A percentile compares a stretch with the other conserved stretches of the same genome.
Conservation (phyloP, 352 stramenopile species). For the Porosira glacialis region DNA sequence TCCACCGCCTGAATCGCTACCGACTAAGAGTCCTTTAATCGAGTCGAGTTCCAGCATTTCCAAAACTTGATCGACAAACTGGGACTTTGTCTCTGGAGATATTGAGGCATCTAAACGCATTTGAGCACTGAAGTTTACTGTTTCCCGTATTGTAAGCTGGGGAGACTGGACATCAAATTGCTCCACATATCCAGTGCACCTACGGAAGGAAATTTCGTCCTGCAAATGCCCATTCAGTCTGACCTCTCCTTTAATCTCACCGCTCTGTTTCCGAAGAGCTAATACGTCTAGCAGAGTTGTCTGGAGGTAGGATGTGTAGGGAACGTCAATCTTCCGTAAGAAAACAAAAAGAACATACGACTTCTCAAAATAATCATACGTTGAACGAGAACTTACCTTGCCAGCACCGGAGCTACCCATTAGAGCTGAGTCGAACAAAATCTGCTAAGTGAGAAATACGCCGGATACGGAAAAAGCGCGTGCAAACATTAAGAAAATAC, state of each 20-base stretch:
- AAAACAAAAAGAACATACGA: conserved; percentile 1
- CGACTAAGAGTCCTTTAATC: conserved; percentile 62
- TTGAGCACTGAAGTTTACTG: conserved; percentile 82
- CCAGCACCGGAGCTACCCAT: conserved; percentile 30
- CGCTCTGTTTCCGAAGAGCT: conserved; percentile 86
- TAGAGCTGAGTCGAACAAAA: conserved; percentile 19
- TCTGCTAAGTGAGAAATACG: background rate
- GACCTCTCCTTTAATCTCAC: conserved; percentile 84
- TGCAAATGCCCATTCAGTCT: conserved; percentile 86
- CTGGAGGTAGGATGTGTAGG: conserved; percentile 77
- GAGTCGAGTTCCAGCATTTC: conserved; percentile 61
- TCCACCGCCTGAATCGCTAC: conserved; percentile 69
- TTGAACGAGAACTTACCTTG: conserved; percentile 10
- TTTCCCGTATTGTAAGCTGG: conserved; percentile 74
- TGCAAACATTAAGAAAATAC: background rate
- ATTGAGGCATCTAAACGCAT: conserved; percentile 79
- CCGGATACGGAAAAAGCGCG: background rate
- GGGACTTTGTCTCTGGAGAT: conserved; percentile 23
- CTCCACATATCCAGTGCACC: conserved; percentile 87
- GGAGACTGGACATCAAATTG: conserved; percentile 74
- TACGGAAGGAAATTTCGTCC: conserved; percentile 82
- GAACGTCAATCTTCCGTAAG: background rate
- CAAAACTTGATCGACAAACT: conserved; percentile 55
- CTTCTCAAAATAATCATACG: background rate
- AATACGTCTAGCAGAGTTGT: conserved; percentile 92